Base-by-base conservation (phyloP, 257 asterid species). In the Solanum arcanum region DNA sequence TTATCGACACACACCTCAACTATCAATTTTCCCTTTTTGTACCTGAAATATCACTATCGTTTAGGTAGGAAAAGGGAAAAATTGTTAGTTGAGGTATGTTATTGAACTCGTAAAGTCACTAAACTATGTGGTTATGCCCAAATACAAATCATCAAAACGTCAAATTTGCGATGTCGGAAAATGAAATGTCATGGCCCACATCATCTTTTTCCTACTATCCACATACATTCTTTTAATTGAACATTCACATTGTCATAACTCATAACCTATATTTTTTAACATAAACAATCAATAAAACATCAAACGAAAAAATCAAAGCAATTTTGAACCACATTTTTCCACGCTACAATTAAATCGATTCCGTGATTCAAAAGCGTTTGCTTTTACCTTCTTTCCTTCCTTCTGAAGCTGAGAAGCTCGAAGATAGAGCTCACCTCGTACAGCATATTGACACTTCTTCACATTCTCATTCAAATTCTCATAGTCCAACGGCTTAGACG, bases 371-470 rank as follows among this genome's bases (percentile, higher is more conserved):
- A 18, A 56, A 7, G n/a, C 0, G 5, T 6, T 56, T 18, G 7
- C 0, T 68, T 3, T 1, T 29, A 96, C 99, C 99, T 96, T 97
- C 91, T 97, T 97, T 86, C 99, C 99, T 88, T 97, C 98, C 90
- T 95, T 97, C 91, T 97, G 99, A 93, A 97, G 98, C 88, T 97
- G 98, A 85, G 99, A 94, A 88, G 99, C 99, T 66, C 98, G 98
- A 86, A 97, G 99, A 90, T 97, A 97, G 89, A 97, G 95, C 94
- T 97, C 99, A 25, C 99, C 99, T 76, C 99, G 92, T 84, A 97
- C 99, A 66, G 99, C 99, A 90, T 97, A 97, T 87, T 97, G 99
- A 82, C 99, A 96, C 90, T 92, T 96, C 95, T 97, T 96, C 70
- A 97, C 97, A 87, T 97, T 97, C 87, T 96, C 98, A 81, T 96